A percentile compares a stretch with the other conserved stretches of the same genome.
Conservation (phyloP, 345 rosid species). For the Euphorbia lathyris region DNA sequence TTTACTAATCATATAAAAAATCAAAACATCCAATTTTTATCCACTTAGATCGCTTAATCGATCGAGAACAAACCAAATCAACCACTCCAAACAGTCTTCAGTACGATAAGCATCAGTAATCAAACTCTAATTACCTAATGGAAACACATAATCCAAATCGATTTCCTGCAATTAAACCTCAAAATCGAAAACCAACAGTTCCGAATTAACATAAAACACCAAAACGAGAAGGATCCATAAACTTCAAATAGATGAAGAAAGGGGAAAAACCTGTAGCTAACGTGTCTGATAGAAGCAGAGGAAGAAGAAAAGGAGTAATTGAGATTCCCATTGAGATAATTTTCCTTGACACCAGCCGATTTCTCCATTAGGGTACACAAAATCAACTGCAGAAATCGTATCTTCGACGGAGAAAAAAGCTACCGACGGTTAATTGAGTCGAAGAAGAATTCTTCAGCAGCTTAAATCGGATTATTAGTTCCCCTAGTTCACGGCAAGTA, state of each 20-base stretch:
- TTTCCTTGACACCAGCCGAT: conserved; percentile 16
- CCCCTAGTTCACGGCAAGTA: not conserved
- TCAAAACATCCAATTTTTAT: not conserved
- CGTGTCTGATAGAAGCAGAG: conserved; percentile 42
- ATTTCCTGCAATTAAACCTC: not conserved
- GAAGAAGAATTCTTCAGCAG: not conserved
- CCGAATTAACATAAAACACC: not conserved
- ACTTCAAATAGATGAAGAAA: not conserved
- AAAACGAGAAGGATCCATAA: not conserved
- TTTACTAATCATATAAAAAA: not conserved
- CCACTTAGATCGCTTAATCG: not conserved
- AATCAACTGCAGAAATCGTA: not conserved
- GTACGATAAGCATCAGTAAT: not conserved
- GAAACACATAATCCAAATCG: not conserved
- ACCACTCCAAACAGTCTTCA: not conserved
- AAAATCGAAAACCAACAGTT: not conserved
- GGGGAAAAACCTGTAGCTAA: conserved; percentile 42
- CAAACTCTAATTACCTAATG: not conserved
- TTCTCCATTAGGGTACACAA: conserved; percentile 4
- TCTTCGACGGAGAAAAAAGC: not conserved
- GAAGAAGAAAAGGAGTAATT: conserved; percentile 30
- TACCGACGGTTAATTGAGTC: not conserved
- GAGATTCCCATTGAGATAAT: conserved; percentile 27
- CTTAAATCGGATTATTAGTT: no score
- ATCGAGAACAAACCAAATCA: not conserved